phyloP scores from a whole-genome alignment of 495 filamentous ascomycete species.

The Lasiosphaeriaceae sp. region DNA sequence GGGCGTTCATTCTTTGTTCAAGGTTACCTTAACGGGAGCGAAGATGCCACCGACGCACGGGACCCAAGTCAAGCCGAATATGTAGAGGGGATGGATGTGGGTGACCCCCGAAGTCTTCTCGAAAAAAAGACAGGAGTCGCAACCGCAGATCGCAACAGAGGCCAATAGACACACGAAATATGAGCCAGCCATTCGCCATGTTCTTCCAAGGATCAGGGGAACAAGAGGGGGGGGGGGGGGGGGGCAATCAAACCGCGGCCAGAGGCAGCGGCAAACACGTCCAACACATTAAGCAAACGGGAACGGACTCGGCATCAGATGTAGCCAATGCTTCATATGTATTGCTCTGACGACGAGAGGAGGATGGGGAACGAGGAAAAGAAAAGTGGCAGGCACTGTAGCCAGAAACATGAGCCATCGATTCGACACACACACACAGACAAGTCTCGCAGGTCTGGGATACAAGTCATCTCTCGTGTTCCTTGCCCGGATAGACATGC shows the following conservation, averaged over 20 bases:
- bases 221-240: too few relatives aligned
- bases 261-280: not conserved
- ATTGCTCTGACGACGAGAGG: not conserved
- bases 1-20: conserved; percentile 4
- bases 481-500: conserved; percentile 5
- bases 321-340: not conserved
- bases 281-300: not conserved
- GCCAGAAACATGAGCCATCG: too few relatives aligned
- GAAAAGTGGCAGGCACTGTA: not conserved
- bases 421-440: too few relatives aligned
- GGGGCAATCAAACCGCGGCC: not conserved
- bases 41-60: conserved; percentile 8
- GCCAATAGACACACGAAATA: not conserved
- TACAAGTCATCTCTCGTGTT: conserved; percentile 3
- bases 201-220: not conserved
- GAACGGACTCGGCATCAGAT: not conserved
- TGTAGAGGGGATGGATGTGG: not conserved
- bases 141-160: not conserved
- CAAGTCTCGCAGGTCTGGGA: not conserved
- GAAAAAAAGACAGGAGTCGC: not conserved
- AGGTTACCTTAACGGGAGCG: conserved; percentile 9
- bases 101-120: not conserved
- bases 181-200: not conserved
- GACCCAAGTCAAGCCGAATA: not conserved
- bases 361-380: not conserved